phyloP scores from a whole-genome alignment of 768 basidiomycete species.

The Lentinula sp. region DNA sequence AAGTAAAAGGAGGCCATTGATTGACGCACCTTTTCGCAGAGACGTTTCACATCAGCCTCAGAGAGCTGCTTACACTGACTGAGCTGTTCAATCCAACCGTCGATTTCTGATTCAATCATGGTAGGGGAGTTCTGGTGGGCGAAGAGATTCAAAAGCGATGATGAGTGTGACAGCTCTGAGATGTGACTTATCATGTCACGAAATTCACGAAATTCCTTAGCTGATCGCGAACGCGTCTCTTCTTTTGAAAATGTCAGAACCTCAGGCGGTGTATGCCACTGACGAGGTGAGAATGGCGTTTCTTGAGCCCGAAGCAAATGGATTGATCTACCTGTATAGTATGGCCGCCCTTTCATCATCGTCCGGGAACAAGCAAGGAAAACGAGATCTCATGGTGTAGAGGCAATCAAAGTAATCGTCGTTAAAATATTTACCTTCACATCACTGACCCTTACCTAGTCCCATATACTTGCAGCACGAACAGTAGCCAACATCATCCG shows the following conservation, averaged over 20 bases:
- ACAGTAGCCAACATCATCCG: constrained; percentile 93
- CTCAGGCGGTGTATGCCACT: constrained; percentile 77
- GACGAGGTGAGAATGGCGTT: constrained; percentile 56
- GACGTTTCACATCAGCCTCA: constrained; percentile 92
- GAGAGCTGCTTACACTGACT: constrained; percentile 95
- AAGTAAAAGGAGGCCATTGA: constrained; percentile 10
- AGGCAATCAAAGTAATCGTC: constrained; percentile 82
- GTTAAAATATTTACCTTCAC: constrained; percentile 4
- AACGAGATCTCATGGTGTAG: constrained; percentile 85
- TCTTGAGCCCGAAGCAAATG: neutral
- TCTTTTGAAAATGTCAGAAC: constrained; percentile 27
- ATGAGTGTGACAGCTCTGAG: neutral
- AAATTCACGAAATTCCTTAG: constrained; percentile 8
- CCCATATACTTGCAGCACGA: constrained; percentile 92
- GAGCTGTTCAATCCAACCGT: constrained; percentile 95
- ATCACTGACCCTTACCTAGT: constrained; percentile 34
- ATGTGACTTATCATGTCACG: neutral
- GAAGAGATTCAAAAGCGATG: neutral
- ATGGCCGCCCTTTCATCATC: constrained; percentile 97
- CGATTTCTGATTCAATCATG: constrained; percentile 72
- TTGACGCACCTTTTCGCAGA: constrained; percentile 92
- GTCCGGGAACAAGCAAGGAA: constrained; percentile 90
- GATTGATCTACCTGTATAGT: constrained; percentile 37
- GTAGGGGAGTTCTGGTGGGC: neutral
- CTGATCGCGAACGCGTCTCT: constrained; percentile 23